phyloP scores from a whole-genome alignment of 192 early-diverging fungal genomes.

The Linnemannia zychae region DNA sequence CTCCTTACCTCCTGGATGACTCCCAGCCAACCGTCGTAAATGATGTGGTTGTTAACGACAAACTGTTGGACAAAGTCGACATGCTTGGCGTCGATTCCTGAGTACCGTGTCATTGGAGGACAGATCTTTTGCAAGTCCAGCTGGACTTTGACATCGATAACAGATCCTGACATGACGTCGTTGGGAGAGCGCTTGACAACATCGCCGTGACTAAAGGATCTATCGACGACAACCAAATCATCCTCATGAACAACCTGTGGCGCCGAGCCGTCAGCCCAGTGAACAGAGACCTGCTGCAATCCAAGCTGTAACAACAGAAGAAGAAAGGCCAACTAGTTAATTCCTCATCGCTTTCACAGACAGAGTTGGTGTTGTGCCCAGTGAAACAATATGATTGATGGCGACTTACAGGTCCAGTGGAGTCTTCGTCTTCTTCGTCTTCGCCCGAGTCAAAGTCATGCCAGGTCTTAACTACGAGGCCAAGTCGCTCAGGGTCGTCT shows the following conservation, averaged over 20 bases:
- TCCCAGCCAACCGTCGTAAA: conserved; percentile 58
- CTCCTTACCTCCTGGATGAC: conserved; percentile 51
- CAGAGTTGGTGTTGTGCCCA: not conserved
- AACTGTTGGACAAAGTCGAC: conserved; percentile 56
- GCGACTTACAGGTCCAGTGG: conserved; percentile 28
- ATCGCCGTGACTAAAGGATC: conserved; percentile 58
- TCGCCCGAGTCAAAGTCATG: conserved; percentile 58
- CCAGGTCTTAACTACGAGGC: conserved; percentile 58
- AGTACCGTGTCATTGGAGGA: conserved; percentile 40
- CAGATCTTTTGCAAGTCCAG: conserved; percentile 49
- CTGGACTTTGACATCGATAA: conserved; percentile 51
- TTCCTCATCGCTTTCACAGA: not conserved
- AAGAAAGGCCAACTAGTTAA: not conserved
- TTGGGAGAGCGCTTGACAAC: conserved; percentile 56
- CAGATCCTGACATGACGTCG: conserved; percentile 55
- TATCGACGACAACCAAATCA: conserved; percentile 49
- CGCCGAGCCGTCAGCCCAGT: conserved; percentile 48
- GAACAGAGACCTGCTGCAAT: conserved; percentile 48
- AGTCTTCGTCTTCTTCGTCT: conserved; percentile 46
- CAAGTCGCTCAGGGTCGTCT: conserved; percentile 40
- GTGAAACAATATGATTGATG: not conserved
- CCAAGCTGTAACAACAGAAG: conserved; percentile 18
- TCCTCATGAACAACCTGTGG: conserved; percentile 49
- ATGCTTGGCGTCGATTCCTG: conserved; percentile 51
- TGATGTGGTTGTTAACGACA: conserved; percentile 51